Evolutionary conservation across 176 grass and related monocot species (phyloP).

Genomic region (Pharus latifolius): DNA sequence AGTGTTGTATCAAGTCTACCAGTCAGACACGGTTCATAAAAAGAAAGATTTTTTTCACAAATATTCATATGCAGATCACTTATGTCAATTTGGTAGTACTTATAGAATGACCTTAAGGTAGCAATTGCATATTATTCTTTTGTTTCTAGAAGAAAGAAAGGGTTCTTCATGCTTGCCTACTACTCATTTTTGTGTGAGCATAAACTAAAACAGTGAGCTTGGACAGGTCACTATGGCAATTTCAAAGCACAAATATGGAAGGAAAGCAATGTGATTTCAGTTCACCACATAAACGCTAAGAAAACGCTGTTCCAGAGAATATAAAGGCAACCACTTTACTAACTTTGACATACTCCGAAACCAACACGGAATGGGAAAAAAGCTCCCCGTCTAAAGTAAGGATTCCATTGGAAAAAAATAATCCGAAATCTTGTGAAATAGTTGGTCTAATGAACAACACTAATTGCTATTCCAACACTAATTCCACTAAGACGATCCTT

Average conservation of each 20-base stretch:
- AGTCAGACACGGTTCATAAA: no score
- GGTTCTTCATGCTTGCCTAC: neutral
- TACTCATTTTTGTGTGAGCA: no score
- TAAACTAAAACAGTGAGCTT: neutral
- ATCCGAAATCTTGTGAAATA: neutral
- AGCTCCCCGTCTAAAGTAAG: neutral
- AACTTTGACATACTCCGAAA: neutral
- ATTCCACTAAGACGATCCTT: neutral
- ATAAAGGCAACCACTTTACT: neutral
- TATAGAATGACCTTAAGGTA: no score
- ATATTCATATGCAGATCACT: no score
- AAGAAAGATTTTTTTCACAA: no score
- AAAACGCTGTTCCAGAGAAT: neutral
- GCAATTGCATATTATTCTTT: no score
- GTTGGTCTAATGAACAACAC: neutral
- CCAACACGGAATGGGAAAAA: no score
- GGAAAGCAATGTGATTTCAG: neutral
- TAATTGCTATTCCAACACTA: neutral
- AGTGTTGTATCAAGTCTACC: no score
- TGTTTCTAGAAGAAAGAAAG: no score
- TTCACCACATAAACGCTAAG: neutral
- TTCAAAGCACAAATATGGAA: slow-evolving; percentile 1
- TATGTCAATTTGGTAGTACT: no score
- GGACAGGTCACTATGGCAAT: neutral
- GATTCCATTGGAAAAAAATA: neutral